Conservation (phyloP, 2,329 filamentous ascomycete species). For the Hymenoscyphus linearis region DNA sequence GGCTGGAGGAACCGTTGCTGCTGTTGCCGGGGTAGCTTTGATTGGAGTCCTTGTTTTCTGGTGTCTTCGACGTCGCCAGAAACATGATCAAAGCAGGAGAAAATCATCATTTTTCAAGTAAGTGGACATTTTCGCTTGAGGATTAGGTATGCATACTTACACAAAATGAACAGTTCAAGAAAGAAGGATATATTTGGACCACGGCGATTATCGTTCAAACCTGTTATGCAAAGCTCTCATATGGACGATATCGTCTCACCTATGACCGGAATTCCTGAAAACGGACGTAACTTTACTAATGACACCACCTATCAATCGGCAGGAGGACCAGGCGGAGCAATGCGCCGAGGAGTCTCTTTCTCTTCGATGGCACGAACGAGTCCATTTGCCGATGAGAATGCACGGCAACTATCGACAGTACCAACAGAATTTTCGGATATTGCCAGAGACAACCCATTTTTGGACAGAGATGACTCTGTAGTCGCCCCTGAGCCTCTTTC, state of each 20-base stretch:
- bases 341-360: neutral
- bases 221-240: neutral
- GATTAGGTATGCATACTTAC: neutral
- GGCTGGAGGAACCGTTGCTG: constrained; percentile 20
- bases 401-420: neutral
- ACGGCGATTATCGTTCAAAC: constrained; percentile 4
- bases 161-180: neutral
- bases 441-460: neutral
- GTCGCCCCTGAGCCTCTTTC: constrained; percentile 3
- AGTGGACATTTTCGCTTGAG: neutral
- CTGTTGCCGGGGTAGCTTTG: constrained; percentile 17
- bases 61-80: constrained; percentile 13
- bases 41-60: constrained; percentile 18
- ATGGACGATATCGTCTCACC: constrained; percentile 9
- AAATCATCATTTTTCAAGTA: constrained; percentile 16
- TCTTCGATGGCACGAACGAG: constrained; percentile 1
- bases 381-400: constrained; percentile 8
- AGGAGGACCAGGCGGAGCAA: neutral
- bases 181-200: constrained; percentile 5
- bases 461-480: neutral
- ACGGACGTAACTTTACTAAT: neutral
- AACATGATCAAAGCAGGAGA: constrained; percentile 7
- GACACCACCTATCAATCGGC: constrained; percentile 8
- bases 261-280: constrained; percentile 8
- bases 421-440: neutral